Percentiles rank a stretch among this genome's conserved stretches.
Evolutionary conservation across 1,139 yeast species (phyloP).

Genomic region (Hyphopichia wangnamkhiaoensis): DNA sequence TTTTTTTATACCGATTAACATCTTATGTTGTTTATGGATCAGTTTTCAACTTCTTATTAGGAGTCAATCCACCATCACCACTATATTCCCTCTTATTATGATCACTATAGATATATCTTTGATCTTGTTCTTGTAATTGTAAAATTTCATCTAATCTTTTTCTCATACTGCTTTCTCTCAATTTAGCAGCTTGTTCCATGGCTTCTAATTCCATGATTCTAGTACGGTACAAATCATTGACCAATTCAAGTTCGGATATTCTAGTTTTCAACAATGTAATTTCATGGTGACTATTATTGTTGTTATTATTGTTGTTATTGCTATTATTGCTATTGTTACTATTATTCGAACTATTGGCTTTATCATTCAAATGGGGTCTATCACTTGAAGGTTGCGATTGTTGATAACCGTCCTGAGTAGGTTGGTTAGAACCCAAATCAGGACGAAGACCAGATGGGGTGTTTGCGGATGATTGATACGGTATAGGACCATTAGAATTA

Average conservation of each 20-base stretch:
- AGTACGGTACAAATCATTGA: conserved; percentile 81
- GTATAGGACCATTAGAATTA: too few relatives aligned
- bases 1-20: too few relatives aligned
- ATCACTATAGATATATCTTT: not conserved
- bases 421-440: too few relatives aligned
- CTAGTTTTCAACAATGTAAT: conserved; percentile 64
- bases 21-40: too few relatives aligned
- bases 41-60: conserved; percentile 13
- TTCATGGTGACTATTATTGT: conserved; percentile 34
- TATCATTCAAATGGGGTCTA: conserved; percentile 9
- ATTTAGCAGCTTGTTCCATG: conserved; percentile 59
- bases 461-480: too few relatives aligned
- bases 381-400: conserved; percentile 8
- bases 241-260: conserved; percentile 86
- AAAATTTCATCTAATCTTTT: conserved; percentile 50
- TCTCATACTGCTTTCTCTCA: conserved; percentile 51
- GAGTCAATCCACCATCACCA: conserved; percentile 13
- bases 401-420: not conserved
- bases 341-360: conserved; percentile 9
- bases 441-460: too few relatives aligned
- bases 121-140: conserved; percentile 18
- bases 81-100: conserved; percentile 19
- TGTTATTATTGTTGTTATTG: conserved; percentile 15
- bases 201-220: conserved; percentile 82
- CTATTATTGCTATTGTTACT: conserved; percentile 11